Conservation (phyloP, 2,329 filamentous ascomycete species). For the Epichloe glyceriae region DNA sequence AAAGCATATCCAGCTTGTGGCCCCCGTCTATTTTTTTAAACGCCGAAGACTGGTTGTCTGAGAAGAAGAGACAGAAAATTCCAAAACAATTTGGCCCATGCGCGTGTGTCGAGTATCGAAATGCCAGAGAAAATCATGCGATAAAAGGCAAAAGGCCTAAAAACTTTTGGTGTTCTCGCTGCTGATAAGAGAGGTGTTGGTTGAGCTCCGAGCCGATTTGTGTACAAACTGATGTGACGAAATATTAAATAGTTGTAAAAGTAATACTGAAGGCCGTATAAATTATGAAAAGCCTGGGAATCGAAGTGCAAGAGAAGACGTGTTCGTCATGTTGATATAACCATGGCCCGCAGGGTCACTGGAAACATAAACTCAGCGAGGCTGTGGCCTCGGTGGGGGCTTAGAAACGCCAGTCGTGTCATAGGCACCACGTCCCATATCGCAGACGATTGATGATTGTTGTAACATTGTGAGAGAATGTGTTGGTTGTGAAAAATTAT, state of each 20-base stretch:
- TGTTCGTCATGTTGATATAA: background rate
- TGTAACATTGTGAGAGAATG: conserved; percentile 23
- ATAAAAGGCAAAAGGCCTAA: conserved; percentile 3
- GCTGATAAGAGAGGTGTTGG: conserved; percentile 24
- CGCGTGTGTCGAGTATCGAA: conserved; percentile 4
- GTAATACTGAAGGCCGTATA: conserved; percentile 10
- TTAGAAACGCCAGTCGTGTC: conserved; percentile 37
- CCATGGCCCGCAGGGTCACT: background rate
- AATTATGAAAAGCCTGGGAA: conserved; percentile 5
- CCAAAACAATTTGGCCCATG: conserved; percentile 6
- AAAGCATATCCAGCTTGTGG: conserved; percentile 10
- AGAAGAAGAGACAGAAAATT: conserved; percentile 3
- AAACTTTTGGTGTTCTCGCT: conserved; percentile 17
- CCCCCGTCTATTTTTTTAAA: conserved; percentile 20
- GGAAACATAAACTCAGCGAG: conserved; percentile 17
- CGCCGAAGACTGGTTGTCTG: conserved; percentile 16
- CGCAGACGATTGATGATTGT: conserved; percentile 20
- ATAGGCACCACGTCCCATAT: conserved; percentile 40
- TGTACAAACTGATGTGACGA: conserved; percentile 17
- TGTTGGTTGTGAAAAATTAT: conserved; percentile 2
- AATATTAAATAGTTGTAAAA: conserved; percentile 9
- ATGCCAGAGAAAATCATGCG: background rate
- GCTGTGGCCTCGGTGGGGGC: conserved; percentile 30
- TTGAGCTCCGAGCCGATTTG: conserved; percentile 22
- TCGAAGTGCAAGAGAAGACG: background rate